Percentiles rank a stretch among this genome's conserved stretches.
These are phyloP conservation scores for Ampelocalamus luodianensis DNA, from an alignment of 176 grass and related monocot genomes.

Conservation along the genomic window DNA sequence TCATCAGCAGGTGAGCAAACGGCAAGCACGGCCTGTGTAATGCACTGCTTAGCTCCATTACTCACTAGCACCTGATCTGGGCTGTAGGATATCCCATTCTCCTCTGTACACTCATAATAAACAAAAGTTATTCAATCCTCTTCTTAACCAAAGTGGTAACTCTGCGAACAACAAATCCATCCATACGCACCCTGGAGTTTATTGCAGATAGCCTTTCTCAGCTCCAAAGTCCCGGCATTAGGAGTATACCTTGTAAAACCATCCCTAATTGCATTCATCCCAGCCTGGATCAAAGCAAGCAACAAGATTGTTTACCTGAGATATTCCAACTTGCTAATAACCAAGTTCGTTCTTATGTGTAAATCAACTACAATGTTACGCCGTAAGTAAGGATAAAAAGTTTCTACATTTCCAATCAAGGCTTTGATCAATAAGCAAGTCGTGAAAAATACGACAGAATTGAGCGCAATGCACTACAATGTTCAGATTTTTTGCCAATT, in stretches of 20 bases:
- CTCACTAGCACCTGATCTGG: constrained; percentile 69
- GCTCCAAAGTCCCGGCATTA: constrained; percentile 67
- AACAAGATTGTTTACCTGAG: not conserved
- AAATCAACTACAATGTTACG: not conserved
- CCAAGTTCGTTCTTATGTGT: not conserved
- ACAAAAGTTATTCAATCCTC: not conserved
- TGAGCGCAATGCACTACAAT: not conserved
- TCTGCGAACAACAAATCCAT: constrained; percentile 4
- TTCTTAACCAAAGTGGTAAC: not conserved
- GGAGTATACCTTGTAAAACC: constrained; percentile 69
- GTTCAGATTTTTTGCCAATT: too few species aligned
- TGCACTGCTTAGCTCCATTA: constrained; percentile 68
- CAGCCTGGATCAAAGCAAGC: constrained; percentile 46
- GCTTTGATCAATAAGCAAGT: not conserved
- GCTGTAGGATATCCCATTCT: constrained; percentile 64
- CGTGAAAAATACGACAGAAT: not conserved
- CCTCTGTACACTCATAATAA: constrained; percentile 39
- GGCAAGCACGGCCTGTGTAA: constrained; percentile 57
- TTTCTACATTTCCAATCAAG: not conserved
- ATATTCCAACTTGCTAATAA: not conserved
- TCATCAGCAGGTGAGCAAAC: constrained; percentile 71
- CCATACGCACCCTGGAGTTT: constrained; percentile 45
- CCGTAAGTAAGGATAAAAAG: not conserved
- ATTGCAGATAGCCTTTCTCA: constrained; percentile 71
- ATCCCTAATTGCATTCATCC: constrained; percentile 58